Percentiles rank a stretch among this genome's conserved stretches.
phyloP scores from a whole-genome alignment of 192 early-diverging fungal species.

The Allomyces macrogynus region DNA sequence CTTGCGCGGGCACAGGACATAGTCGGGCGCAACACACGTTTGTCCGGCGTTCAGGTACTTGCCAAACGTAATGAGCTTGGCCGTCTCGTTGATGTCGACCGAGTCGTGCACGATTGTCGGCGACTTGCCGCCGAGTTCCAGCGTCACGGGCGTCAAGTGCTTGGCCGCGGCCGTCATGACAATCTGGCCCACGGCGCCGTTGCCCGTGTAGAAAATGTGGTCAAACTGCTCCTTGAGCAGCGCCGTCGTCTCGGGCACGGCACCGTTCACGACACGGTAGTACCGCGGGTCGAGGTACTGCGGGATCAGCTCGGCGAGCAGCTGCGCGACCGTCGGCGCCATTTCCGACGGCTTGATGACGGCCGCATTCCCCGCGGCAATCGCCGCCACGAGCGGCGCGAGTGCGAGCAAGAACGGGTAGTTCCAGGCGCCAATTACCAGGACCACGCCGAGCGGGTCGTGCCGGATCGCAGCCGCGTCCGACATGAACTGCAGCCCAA shows the following conservation, averaged over 20 bases:
- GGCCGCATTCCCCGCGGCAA: conserved; percentile 76
- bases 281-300: conserved; percentile 50
- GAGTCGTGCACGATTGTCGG: conserved; percentile 31
- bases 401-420: conserved; percentile 43
- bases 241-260: conserved; percentile 41
- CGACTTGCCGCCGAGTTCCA: conserved; percentile 89
- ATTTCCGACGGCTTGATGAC: conserved; percentile 78
- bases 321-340: conserved; percentile 33
- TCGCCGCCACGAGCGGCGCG: conserved; percentile 52
- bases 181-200: conserved; percentile 52
- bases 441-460: conserved; percentile 57
- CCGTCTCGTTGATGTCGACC: conserved; percentile 35
- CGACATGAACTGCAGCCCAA: background rate
- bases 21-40: conserved; percentile 77
- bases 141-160: conserved; percentile 63
- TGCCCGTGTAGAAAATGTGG: conserved; percentile 87
- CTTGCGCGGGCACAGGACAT: conserved; percentile 45
- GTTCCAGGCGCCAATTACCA: conserved; percentile 54
- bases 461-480: conserved; percentile 8
- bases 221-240: conserved; percentile 66
- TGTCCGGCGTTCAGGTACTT: conserved; percentile 79
- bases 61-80: conserved; percentile 54
- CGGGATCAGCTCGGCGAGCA: conserved; percentile 40
- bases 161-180: conserved; percentile 68
- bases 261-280: conserved; percentile 56